These are phyloP conservation scores for Rhamnella rubrinervis DNA, from an alignment of 331 rosid genomes.

Conservation along the genomic window DNA sequence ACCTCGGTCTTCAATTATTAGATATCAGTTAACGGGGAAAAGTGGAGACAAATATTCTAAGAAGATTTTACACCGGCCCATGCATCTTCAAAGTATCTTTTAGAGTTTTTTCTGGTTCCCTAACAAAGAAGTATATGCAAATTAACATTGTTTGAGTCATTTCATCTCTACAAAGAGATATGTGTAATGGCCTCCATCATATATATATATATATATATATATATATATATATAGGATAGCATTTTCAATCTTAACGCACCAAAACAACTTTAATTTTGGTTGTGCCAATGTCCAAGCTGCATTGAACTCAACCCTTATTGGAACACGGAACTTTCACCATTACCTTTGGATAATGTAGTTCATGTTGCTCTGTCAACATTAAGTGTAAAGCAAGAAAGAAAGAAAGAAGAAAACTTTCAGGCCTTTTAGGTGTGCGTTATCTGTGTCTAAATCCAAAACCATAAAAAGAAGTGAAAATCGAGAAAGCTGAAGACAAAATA, in stretches of 20 bases:
- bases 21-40: too few relatives aligned
- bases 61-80: too few relatives aligned
- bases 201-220: too few relatives aligned
- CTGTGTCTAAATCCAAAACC: background rate
- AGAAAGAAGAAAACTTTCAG: too few relatives aligned
- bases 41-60: too few relatives aligned
- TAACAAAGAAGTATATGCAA: too few relatives aligned
- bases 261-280: background rate
- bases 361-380: background rate
- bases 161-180: background rate
- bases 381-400: background rate
- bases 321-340: slow-evolving; percentile 8
- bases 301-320: background rate
- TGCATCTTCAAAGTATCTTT: too few relatives aligned
- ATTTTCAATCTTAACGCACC: background rate
- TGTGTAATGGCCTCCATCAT: background rate
- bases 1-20: too few relatives aligned
- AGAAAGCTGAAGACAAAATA: background rate
- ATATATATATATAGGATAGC: too few relatives aligned
- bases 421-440: background rate
- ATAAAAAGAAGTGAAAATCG: background rate
- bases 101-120: too few relatives aligned
- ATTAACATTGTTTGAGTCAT: background rate
- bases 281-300: background rate
- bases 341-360: background rate